These are phyloP conservation scores for Trypanosoma vivax DNA, from an alignment of 208 protist genomes.

Conservation along the genomic window DNA sequence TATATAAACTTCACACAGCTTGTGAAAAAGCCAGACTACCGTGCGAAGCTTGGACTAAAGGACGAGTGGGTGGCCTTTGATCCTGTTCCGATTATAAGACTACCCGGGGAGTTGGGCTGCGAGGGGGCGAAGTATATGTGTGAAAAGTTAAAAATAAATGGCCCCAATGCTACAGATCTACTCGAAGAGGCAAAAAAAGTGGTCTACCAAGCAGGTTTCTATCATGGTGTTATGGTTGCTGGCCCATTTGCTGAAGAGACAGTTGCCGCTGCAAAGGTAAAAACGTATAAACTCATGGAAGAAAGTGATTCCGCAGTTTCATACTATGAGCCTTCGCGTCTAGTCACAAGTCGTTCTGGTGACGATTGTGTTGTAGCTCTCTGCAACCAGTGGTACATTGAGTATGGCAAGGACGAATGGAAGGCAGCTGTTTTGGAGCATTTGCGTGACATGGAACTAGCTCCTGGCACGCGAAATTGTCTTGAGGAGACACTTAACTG, in stretches of 20 bases:
- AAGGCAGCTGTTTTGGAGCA: slow-evolving; percentile 77
- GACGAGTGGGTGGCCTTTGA: slow-evolving; percentile 95
- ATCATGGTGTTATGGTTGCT: slow-evolving; percentile 92
- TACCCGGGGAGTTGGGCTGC: slow-evolving; percentile 82
- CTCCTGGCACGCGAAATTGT: slow-evolving; percentile 84
- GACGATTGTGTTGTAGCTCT: slow-evolving; percentile 99
- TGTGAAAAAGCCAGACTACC: slow-evolving; percentile 91
- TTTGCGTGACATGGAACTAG: slow-evolving; percentile 90
- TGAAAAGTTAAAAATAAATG: slow-evolving; percentile 95
- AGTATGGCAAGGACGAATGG: slow-evolving; percentile 99
- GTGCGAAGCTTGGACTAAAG: slow-evolving; percentile 90
- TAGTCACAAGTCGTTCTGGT: slow-evolving; percentile 97
- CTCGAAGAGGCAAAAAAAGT: slow-evolving; percentile 97
- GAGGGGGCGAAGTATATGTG: slow-evolving; percentile 84
- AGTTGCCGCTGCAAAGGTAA: slow-evolving; percentile 94
- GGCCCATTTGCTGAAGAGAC: slow-evolving; percentile 66
- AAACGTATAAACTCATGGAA: slow-evolving; percentile 77
- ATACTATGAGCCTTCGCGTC: slow-evolving; percentile 96
- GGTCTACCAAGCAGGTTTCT: slow-evolving; percentile 97
- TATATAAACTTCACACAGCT: slow-evolving; percentile 97
- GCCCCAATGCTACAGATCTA: slow-evolving; percentile 92
- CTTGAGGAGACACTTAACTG: slow-evolving; percentile 95
- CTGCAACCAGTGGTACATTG: slow-evolving; percentile 99
- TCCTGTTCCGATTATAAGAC: slow-evolving; percentile 95
- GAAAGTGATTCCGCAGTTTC: slow-evolving; percentile 67